Evolutionary conservation across 129 eudicot genomes (phyloP), one percentile per base, ranked within the genome.

Genomic region (Flaveria sonorensis): DNA sequence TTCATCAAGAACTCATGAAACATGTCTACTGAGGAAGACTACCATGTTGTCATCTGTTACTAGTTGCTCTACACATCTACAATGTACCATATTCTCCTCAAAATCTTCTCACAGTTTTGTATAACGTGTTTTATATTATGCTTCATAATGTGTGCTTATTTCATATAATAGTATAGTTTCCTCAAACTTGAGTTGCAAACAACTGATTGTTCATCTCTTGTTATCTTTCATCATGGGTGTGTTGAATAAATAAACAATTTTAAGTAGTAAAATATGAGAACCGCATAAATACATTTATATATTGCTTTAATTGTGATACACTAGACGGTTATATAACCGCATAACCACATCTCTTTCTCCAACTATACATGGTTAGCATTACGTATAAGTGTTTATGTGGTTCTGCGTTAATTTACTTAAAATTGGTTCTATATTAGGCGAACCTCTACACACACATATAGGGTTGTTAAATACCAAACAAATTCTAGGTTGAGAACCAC

Each of bases 1-100:
- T 20, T 56, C 47, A 70, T 70, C 62, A 24, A 62, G 11, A 62
- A 62, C 68, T 62, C 45, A 62, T 62, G 42, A 14, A 26, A 30
- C 67, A 26, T 61, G 40, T 26, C 67, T 59, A 59, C 23, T 59
- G 14, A 21, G 36, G 65, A 59, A 23, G 39, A 21, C 32, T 23
- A 4, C 15, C 65, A 10, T 59, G 65, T 59, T 59, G 13, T 59
- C 8, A 59, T 59, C 32, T 23, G 32, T 59, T 1, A 20, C 28
- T 21, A 4, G 24, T 59, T 59, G 64, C 36, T 30, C 36, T 20
- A 59, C 14, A 21, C 32, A 61, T 11, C 67, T 61, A 26, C 1
- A 12, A 1, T 61, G 42, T 61, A 61, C 67, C 67, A 26, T 61
- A 61, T 61, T 61, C 21, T 61, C 9, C 67, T 24, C 3, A 61